Evolutionary conservation across 345 rosid genomes (phyloP), one percentile per base, ranked within the genome.

Genomic region (Erucastrum elatum): DNA sequence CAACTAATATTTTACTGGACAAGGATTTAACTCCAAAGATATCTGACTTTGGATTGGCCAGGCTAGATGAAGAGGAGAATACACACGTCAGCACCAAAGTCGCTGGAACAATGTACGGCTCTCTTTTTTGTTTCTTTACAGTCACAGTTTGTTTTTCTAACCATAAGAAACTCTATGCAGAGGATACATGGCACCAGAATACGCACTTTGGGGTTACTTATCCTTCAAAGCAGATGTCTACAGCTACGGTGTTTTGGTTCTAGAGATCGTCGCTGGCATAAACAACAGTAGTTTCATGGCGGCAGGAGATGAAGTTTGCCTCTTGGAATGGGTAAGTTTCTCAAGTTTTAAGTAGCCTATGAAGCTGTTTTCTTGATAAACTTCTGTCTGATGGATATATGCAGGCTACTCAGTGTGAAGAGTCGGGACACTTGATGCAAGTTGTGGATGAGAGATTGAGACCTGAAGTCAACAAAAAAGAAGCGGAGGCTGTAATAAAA

Each of bases 171-270:
- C 66, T 46, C 33, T 65, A 2, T 76, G 77, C 82, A 84, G 87
- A 66, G 87, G 87, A 72, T 81, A 89, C 60, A 89, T 89, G 90
- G 88, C 93, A 62, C 93, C 91, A 13, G 90, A 89, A 71, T 89
- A 88, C 53, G 93, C 91, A 69, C 46, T 87, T 12, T 85, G 91
- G 91, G 91, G 93, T 70, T 77, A 86, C 72, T 78, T 89, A 46
- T 80, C 82, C 16, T 81, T 84, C 74, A 89, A 89, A 77, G 91
- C 90, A 63, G 91, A 89, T 78, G 90, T 89, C 11, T 89, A 89
- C 44, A 89, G 91, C 73, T 89, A 83, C 12, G 91, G 93, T 5
- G 75, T 87, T 51, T 86, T 89, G 76, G 84, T 84, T 44, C 64
- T 87, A 72, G 93, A 89, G 82, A 82, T 87, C 13, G 86, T 85